Base-by-base conservation (phyloP, 352 stramenopile species). In the Globisporangium orthogonon region DNA sequence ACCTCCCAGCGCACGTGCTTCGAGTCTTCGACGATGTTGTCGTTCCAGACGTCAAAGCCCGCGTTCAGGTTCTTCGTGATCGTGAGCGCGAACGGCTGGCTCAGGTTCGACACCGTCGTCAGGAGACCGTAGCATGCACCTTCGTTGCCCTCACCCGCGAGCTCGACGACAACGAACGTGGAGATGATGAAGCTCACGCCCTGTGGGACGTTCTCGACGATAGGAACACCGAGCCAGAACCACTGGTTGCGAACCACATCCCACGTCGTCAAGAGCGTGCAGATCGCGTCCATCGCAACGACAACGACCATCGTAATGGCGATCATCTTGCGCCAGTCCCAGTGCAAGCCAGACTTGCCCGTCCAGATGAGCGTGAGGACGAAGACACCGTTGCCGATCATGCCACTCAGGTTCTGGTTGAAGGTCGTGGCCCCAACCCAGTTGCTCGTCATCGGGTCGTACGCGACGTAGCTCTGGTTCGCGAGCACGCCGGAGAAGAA, bases 71-170 rank as follows among this genome's bases (percentile, higher is more conserved):
- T 54, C 46, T 71, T 70, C 14, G 63, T 62, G 41, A 63, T 43
- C n/a, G 53, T 71, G 17, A 47, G 54, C 28, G 52, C 44, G 51
- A 74, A 69, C 23, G 60, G 51, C 10, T 43, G 28, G 6, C 56
- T 54, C 10, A 73, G 52, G 54, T 72, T 74, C 35, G 35, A 45
- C 31, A 73, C 59, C 17, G 67, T 72, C 18, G 67, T 74, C 23
- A 73, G 14, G 18, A 73, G 50, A 3, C 63, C 63, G 35, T 73
- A 74, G 47, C 69, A 46, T 10, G 63, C 62, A n/a, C 60, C 67
- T 63, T 74, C 67, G 35, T 72, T 65, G 23, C 67, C 67, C 15
- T 55, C 48, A 14, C 61, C 67, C 4, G 63, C 59, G 30, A 74
- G 50, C 28, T 74, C 65, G 11, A 72, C 62, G n/a, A 60, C 53